Evolutionary conservation across 768 basidiomycete genomes (phyloP), one percentile per base, ranked within the genome.

Genomic region (Melanogaster broomeanus): DNA sequence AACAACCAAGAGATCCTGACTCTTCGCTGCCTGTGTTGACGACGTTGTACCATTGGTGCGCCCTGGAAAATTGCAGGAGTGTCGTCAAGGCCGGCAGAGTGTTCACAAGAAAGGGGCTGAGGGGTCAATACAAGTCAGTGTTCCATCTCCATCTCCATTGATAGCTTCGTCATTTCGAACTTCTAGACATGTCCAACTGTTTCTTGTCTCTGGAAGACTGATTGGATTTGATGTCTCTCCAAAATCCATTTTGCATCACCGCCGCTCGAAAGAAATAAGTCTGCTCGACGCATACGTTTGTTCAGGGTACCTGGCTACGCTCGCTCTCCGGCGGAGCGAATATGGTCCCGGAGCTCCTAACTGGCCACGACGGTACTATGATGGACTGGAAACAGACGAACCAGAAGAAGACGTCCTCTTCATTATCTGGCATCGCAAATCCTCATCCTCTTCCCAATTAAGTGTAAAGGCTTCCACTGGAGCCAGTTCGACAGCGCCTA

Each of bases 351-450:
- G 82, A 59, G 70, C 68, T 15, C 69, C 72, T 2, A 67, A 74
- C 9, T 69, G 79, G 28, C 82, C 91, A 2, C 82, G 91, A 10
- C 83, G 90, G 41, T 98, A 97, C 65, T 79, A 85, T 49, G 96
- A 98, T 62, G 95, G 95, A 1, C 74, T 98, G 11, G 90, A 96
- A 69, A 84, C 85, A 11, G 81, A 91, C 56, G 95, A 98, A 59
- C 77, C 81, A 9, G 88, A 90, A 44, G 92, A 95, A 64, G 95
- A 98, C 65, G 88, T 83, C 57, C 72, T 94, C 13, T 93, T 98
- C 56, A 83, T 91, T 64, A 68, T 98, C 13, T 88, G 80, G 80
- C 88, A 84, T 68, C 79, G 77, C 49, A 72, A 76, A 21, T 73
- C 76, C 25, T 61, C 51, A 27, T 33, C 24, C 8, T 24, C 46